These are phyloP conservation scores for Tulasnella sp. DNA, from an alignment of 768 basidiomycete species.

Conservation along the genomic window DNA sequence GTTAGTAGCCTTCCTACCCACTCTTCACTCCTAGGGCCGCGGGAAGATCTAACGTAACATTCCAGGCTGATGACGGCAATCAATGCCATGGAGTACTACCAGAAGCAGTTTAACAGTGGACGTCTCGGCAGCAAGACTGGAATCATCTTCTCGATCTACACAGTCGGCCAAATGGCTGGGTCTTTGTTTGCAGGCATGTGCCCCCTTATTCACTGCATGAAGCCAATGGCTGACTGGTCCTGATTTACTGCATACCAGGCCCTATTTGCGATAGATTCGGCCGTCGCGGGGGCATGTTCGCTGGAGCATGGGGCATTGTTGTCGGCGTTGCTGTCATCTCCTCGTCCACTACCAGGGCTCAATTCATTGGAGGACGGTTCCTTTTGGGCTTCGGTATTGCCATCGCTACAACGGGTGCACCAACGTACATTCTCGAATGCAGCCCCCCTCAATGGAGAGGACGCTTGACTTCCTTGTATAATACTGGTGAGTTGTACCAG, in stretches of 20 bases:
- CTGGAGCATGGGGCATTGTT: constrained; percentile 31
- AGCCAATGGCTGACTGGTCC: neutral
- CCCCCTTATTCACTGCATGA: neutral
- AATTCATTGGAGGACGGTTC: constrained; percentile 35
- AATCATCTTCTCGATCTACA: constrained; percentile 27
- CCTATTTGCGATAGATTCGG: constrained; percentile 32
- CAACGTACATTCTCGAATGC: constrained; percentile 35
- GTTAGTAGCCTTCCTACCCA: neutral
- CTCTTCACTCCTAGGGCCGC: neutral
- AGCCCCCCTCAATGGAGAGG: constrained; percentile 32
- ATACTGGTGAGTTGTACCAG: constrained; percentile 7
- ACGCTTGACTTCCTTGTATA: constrained; percentile 24
- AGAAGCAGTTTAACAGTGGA: constrained; percentile 16
- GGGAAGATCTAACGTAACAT: neutral
- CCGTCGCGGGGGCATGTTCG: constrained; percentile 32
- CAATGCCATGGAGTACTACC: constrained; percentile 27
- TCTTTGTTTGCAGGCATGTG: constrained; percentile 29
- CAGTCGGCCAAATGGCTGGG: constrained; percentile 32
- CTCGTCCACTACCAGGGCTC: constrained; percentile 30
- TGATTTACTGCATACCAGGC: neutral
- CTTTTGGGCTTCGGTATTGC: constrained; percentile 34
- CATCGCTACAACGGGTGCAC: constrained; percentile 35
- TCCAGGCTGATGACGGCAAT: constrained; percentile 21
- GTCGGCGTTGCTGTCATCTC: constrained; percentile 32
- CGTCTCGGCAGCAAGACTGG: constrained; percentile 18